Evolutionary conservation across 2,329 filamentous ascomycete species (phyloP).

Genomic region (Xenosphaeropsis pyriputrescens): DNA sequence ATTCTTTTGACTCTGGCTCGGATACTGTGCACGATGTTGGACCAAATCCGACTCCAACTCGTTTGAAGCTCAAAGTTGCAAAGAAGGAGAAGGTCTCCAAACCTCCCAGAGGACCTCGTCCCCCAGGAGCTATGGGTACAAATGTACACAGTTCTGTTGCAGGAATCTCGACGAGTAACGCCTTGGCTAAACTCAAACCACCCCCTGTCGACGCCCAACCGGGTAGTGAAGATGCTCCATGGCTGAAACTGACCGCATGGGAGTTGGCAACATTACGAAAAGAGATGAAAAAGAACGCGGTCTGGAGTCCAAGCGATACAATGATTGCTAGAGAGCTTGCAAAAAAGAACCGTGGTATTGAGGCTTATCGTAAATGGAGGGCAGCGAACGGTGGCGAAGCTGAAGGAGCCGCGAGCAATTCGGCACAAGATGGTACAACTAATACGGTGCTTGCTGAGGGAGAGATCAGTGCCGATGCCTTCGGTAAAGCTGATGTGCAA

Average conservation of each 20-base stretch:
- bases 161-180: conserved; percentile 21
- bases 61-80: conserved; percentile 14
- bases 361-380: conserved; percentile 46
- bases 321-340: conserved; percentile 75
- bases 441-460: conserved; percentile 39
- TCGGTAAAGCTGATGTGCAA: conserved; percentile 45
- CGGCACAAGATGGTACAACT: conserved; percentile 22
- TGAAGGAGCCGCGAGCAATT: neutral
- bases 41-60: conserved; percentile 4
- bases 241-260: conserved; percentile 49
- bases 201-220: conserved; percentile 43
- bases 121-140: conserved; percentile 18
- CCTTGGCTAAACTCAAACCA: conserved; percentile 28
- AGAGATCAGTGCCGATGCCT: conserved; percentile 34
- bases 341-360: conserved; percentile 49
- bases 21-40: conserved; percentile 6
- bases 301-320: conserved; percentile 72
- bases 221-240: conserved; percentile 45
- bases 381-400: conserved; percentile 42
- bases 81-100: conserved; percentile 8
- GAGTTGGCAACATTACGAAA: conserved; percentile 60
- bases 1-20: conserved; percentile 28
- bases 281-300: conserved; percentile 83
- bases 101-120: conserved; percentile 13
- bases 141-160: conserved; percentile 19